Conservation (phyloP, 2,329 filamentous ascomycete genomes). For the Xylariaceae sp. region DNA sequence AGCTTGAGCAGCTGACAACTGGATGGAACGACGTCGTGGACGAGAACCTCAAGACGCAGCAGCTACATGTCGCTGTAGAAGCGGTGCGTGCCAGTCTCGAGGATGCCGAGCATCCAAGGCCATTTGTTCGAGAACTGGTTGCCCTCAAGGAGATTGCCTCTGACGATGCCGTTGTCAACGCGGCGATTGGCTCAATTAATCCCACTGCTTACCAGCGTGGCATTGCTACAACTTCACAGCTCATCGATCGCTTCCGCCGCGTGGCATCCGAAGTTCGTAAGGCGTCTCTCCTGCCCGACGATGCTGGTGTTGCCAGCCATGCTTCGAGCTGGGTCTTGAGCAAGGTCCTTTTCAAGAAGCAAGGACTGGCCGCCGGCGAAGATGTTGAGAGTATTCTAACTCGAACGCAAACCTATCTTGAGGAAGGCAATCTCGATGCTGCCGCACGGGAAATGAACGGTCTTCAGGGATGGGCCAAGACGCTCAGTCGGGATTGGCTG, state of each 20-base stretch:
- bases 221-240: slow-evolving; percentile 74
- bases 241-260: slow-evolving; percentile 93
- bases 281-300: slow-evolving; percentile 84
- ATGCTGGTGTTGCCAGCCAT: slow-evolving; percentile 91
- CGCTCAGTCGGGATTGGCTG: slow-evolving; percentile 90
- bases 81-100: slow-evolving; percentile 82
- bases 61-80: slow-evolving; percentile 93
- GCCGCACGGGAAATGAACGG: slow-evolving; percentile 95
- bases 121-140: slow-evolving; percentile 88
- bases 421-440: slow-evolving; percentile 88
- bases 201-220: slow-evolving; percentile 90
- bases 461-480: slow-evolving; percentile 90
- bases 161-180: slow-evolving; percentile 81
- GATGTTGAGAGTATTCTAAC: slow-evolving; percentile 94
- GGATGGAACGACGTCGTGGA: slow-evolving; percentile 92
- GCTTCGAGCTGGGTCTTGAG: slow-evolving; percentile 85
- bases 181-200: slow-evolving; percentile 95
- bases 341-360: slow-evolving; percentile 96
- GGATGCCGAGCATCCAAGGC: slow-evolving; percentile 67
- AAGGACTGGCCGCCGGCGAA: slow-evolving; percentile 67
- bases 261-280: slow-evolving; percentile 92
- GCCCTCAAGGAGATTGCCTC: slow-evolving; percentile 88
- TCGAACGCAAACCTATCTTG: slow-evolving; percentile 81
- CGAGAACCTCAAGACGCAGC: slow-evolving; percentile 86
- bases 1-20: slow-evolving; percentile 81